Conservation (phyloP, 2,329 filamentous ascomycete species). For the Decorospora gaudefroyi region DNA sequence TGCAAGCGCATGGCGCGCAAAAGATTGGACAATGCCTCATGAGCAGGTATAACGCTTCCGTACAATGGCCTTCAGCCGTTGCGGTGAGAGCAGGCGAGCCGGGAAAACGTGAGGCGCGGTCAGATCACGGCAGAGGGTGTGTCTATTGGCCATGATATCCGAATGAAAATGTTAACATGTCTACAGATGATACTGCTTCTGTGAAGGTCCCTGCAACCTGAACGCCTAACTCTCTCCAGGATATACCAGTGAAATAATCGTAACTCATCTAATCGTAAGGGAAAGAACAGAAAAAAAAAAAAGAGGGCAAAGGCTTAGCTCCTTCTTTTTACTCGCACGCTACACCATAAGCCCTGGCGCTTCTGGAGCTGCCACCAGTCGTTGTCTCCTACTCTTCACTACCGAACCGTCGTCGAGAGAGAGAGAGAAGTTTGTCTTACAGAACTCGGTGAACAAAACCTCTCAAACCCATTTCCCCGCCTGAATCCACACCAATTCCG, state of each 20-base stretch:
- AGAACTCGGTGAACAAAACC: conserved; percentile 4
- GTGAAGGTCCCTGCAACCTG: conserved; percentile 12
- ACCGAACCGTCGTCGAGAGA: no score
- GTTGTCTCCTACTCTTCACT: background rate
- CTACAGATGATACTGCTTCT: conserved; percentile 31
- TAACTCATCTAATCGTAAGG: conserved; percentile 9
- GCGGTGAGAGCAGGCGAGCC: background rate
- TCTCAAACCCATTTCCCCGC: conserved; percentile 5
- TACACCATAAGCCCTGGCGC: conserved; percentile 4
- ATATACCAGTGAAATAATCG: conserved; percentile 27
- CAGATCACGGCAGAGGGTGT: conserved; percentile 20
- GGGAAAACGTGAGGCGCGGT: background rate
- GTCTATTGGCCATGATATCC: conserved; percentile 24
- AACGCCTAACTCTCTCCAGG: conserved; percentile 16
- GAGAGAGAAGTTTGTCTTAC: no score
- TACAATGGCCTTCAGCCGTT: background rate
- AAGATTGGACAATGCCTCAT: background rate
- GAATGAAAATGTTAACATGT: conserved; percentile 30
- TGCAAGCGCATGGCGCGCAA: background rate
- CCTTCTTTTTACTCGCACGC: background rate
- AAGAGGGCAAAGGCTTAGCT: no score
- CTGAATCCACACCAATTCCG: conserved; percentile 18
- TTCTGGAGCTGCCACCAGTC: background rate
- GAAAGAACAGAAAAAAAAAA: no score
- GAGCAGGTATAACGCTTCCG: background rate